These are phyloP conservation scores for Saitoella complicata DNA, from an alignment of 805 yeast genomes.

Conservation along the genomic window DNA sequence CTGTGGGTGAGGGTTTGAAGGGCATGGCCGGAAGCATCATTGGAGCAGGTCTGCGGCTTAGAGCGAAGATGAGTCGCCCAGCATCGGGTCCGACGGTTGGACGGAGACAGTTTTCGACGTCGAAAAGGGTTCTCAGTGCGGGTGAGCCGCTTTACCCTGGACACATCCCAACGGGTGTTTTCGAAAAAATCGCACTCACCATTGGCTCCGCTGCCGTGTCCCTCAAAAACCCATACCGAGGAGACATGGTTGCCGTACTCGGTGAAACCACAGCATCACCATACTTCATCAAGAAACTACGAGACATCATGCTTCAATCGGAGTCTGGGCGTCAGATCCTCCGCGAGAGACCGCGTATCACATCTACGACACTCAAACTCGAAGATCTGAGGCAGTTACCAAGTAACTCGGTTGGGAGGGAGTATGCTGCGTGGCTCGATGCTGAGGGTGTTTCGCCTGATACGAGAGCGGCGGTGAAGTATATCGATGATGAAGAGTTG, in stretches of 20 bases:
- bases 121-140: no score
- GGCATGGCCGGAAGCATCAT: no score
- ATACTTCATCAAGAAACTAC: conserved; percentile 42
- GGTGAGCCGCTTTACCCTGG: conserved; percentile 34
- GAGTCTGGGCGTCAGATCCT: conserved; percentile 62
- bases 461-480: conserved; percentile 75
- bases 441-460: conserved; percentile 87
- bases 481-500: conserved; percentile 74
- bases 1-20: no score
- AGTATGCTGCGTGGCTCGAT: conserved; percentile 69
- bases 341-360: conserved; percentile 68
- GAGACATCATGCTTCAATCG: conserved; percentile 60
- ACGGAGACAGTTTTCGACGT: no score
- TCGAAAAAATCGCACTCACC: conserved; percentile 49
- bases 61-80: no score
- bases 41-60: no score
- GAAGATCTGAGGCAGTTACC: conserved; percentile 45
- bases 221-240: conserved; percentile 24
- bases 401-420: conserved; percentile 53
- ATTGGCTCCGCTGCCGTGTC: conserved; percentile 64
- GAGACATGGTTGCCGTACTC: conserved; percentile 19
- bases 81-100: no score
- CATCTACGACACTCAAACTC: conserved; percentile 51
- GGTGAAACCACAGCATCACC: conserved; percentile 85
- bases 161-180: conserved; percentile 52